Evolutionary conservation across 352 stramenopile genomes (phyloP).

Genomic region (Globisporangium camurandrum): DNA sequence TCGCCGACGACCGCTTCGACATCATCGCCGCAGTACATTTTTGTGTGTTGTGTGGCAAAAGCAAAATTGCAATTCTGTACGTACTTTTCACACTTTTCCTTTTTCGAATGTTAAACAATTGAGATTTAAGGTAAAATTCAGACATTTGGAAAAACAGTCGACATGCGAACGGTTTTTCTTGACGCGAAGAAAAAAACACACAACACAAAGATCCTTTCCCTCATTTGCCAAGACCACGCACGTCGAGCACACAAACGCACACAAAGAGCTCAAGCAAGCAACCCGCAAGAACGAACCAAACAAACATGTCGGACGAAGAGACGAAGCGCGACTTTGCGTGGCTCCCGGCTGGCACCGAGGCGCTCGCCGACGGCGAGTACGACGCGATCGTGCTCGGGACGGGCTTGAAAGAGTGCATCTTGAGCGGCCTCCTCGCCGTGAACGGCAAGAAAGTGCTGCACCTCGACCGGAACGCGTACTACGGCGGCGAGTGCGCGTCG

Average conservation of each 20-base stretch:
- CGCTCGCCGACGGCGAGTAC: slow-evolving; percentile 98
- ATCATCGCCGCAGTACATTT: slow-evolving; percentile 96
- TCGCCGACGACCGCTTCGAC: slow-evolving; percentile 94
- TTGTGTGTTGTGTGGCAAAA: not conserved
- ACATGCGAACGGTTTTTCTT: no score
- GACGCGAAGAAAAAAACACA: not conserved
- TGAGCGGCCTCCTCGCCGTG: slow-evolving; percentile 94
- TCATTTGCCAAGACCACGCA: not conserved
- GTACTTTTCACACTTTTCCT: not conserved
- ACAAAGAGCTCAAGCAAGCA: not conserved
- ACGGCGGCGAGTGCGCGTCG: slow-evolving; percentile 96
- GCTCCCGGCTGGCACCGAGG: slow-evolving; percentile 91
- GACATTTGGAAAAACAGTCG: not conserved
- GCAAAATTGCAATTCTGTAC: no score
- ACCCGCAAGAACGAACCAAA: not conserved
- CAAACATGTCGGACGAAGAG: slow-evolving; percentile 45
- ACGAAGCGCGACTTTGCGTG: slow-evolving; percentile 87
- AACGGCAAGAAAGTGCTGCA: slow-evolving; percentile 95
- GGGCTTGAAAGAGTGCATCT: slow-evolving; percentile 98
- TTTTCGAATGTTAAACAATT: not conserved
- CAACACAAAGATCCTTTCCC: no score
- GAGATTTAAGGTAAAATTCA: not conserved
- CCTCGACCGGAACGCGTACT: slow-evolving; percentile 97
- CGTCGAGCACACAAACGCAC: not conserved
- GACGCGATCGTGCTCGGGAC: slow-evolving; percentile 99